Evolutionary conservation across 768 basidiomycete species (phyloP).

Genomic region (Naematelia encephala): DNA sequence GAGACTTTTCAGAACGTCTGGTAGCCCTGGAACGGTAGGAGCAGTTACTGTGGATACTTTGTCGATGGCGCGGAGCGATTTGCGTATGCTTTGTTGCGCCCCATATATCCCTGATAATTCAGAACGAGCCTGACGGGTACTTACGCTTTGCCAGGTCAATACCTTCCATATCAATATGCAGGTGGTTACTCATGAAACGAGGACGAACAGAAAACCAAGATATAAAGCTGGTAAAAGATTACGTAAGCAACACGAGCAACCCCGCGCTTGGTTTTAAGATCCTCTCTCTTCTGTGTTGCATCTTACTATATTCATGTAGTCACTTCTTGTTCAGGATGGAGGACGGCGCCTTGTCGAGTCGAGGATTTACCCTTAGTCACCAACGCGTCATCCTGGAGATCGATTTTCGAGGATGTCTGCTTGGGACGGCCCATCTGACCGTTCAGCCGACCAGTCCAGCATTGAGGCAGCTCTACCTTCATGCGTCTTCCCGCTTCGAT

Average conservation of each 20-base stretch:
- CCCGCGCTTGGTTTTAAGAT: too few species aligned
- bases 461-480: constrained; percentile 77
- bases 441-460: constrained; percentile 74
- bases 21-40: constrained; percentile 13
- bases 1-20: constrained; percentile 16
- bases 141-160: not conserved
- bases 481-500: constrained; percentile 51
- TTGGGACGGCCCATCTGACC: constrained; percentile 91
- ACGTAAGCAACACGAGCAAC: too few species aligned
- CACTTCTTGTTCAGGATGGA: not conserved
- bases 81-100: not conserved
- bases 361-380: constrained; percentile 55
- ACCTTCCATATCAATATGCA: too few species aligned
- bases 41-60: constrained; percentile 8
- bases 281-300: not conserved
- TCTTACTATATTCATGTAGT: constrained; percentile 1
- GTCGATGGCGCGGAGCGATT: constrained; percentile 11
- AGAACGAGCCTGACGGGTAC: not conserved
- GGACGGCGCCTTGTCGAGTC: not conserved
- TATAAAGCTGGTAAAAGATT: too few species aligned
- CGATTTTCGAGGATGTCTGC: constrained; percentile 81
- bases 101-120: not conserved
- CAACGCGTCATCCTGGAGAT: constrained; percentile 94
- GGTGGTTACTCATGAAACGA: too few species aligned
- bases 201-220: too few species aligned